phyloP scores from a whole-genome alignment of 495 filamentous ascomycete species.

The Parmelia sp. region DNA sequence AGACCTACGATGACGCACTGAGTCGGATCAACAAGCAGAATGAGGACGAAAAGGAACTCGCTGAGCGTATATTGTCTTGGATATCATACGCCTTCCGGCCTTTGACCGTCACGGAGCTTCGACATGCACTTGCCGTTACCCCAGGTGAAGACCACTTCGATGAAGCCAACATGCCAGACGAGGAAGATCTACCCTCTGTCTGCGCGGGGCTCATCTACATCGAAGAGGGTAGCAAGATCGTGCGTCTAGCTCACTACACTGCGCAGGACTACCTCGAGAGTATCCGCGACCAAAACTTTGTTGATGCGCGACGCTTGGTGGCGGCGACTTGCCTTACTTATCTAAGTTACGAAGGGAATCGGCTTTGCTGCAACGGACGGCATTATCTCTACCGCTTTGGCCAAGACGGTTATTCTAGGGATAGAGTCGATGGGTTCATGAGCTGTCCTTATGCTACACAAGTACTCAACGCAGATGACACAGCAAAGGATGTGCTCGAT shows the following conservation, averaged over 20 bases:
- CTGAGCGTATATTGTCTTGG: conserved; percentile 3
- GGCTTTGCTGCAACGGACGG: background rate
- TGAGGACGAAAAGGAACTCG: background rate
- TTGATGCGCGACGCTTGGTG: background rate
- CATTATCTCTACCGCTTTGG: background rate
- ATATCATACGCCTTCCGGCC: background rate
- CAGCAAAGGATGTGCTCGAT: background rate
- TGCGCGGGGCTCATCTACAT: conserved; percentile 50
- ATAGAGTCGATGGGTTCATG: background rate
- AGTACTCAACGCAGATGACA: background rate
- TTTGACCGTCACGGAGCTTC: conserved; percentile 5
- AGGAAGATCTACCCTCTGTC: conserved; percentile 35
- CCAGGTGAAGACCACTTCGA: conserved; percentile 31
- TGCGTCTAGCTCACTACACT: conserved; percentile 51
- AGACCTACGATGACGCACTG: conserved; percentile 14
- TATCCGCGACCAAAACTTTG: background rate
- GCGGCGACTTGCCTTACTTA: conserved; percentile 10
- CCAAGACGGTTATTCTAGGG: background rate
- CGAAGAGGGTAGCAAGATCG: conserved; percentile 37
- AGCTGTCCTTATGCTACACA: background rate
- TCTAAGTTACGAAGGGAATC: background rate
- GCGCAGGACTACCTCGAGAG: conserved; percentile 43
- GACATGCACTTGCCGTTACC: conserved; percentile 41
- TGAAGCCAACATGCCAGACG: conserved; percentile 33
- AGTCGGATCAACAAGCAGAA: conserved; percentile 9